Percentiles rank a stretch among this genome's conserved stretches.
Conservation (phyloP, 2,329 filamentous ascomycete genomes). For the Pseudogymnoascus sp. region DNA sequence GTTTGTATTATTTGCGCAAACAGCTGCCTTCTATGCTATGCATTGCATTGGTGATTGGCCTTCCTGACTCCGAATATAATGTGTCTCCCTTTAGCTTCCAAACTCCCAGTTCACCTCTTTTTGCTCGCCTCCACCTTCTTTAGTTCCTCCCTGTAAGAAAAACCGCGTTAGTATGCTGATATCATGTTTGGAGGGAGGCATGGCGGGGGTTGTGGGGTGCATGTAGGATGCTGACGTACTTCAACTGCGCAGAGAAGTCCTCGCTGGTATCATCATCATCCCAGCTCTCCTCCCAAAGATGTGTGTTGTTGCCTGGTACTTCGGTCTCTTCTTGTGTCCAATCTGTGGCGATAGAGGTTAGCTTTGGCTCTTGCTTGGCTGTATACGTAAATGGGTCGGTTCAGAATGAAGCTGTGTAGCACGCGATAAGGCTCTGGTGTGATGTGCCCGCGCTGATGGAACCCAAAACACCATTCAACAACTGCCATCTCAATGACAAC, state of each 20-base stretch:
- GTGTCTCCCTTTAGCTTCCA: conserved; percentile 17
- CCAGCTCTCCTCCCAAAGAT: conserved; percentile 99
- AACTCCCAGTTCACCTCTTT: conserved; percentile 41
- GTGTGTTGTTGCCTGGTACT: conserved; percentile 64
- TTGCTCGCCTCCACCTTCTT: conserved; percentile 84
- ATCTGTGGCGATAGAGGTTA: conserved; percentile 44
- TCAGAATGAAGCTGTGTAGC: background rate
- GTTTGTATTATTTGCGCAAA: conserved; percentile 8
- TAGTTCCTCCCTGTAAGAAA: conserved; percentile 63
- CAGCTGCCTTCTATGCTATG: conserved; percentile 8
- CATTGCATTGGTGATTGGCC: conserved; percentile 5
- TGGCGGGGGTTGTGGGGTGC: background rate
- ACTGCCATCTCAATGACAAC: too few species aligned
- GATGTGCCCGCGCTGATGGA: background rate
- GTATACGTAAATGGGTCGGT: background rate
- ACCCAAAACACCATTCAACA: too few species aligned
- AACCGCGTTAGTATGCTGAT: conserved; percentile 1
- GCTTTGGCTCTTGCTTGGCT: background rate
- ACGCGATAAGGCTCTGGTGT: background rate
- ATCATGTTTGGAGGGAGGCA: background rate
- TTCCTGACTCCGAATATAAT: conserved; percentile 8
- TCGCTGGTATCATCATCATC: conserved; percentile 96
- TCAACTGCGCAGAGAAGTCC: conserved; percentile 90
- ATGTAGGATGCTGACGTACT: conserved; percentile 48
- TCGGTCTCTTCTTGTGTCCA: conserved; percentile 91